Base-by-base conservation (phyloP, 305 asterid species). In the Fraxinus nigra region DNA sequence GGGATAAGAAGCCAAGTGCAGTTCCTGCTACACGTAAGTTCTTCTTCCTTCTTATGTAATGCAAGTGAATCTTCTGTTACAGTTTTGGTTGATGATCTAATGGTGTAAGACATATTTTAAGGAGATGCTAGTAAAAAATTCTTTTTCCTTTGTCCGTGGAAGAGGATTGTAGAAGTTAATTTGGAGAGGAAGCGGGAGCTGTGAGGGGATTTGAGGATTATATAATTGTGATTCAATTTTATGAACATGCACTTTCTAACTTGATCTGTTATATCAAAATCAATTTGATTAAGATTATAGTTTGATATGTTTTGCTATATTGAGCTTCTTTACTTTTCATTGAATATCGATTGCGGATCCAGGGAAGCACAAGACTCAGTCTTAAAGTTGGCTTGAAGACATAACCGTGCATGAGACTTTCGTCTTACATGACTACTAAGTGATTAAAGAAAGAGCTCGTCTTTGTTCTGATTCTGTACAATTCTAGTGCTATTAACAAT, bases 11-110 rank as follows among this genome's bases (percentile, higher is more conserved):
- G 79, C 82, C 85, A 70, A 82, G 67, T 80, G 77, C 85, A 10
- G 76, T 80, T 85, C 82, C 87, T 48, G n/a, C 86, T 80, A 84
- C 91, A 0, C 79, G 97, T 91, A 85, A 40, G 89, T 79, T 10
- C 2, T 80, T 79, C 18, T 20, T 34, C 9, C 37, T 40, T 40
- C 40, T 59, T 34, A 18, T 26, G 7, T 51, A 11, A 75, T 59
- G 69, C 69, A 18, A 18, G 69, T 59, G 3, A 59, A 8, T 65
- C 20, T 65, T 65, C 35, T 11, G 3, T 65, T 65, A 5, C 33
- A 10, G 37, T 28, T 7, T 26, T 65, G 3, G 37, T 11, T 3
- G 13, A 26, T 59, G 65, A 54, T 54, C 65, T 54, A 7, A 59
- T 20, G 4, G 10, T 59, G 69, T 7, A 59, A 59, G 30, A 54